Evolutionary conservation across 192 early-diverging fungal genomes (phyloP), one percentile per base, ranked within the genome.

Genomic region (Diversispora epigaea): DNA sequence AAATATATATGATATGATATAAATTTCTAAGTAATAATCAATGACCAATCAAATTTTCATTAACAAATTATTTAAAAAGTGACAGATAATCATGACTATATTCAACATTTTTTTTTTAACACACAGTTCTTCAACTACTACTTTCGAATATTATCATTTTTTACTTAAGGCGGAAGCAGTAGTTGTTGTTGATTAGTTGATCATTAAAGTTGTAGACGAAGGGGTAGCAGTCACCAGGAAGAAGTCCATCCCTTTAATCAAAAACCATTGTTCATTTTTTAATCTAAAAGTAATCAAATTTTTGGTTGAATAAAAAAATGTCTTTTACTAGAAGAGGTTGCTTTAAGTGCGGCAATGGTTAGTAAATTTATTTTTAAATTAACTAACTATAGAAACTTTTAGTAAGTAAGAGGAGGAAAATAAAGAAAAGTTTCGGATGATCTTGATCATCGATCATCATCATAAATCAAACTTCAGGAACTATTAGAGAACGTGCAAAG

Each of bases 321-420:
- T 11, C 80, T 74, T 84, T 78, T 64, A 7, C 77, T 68, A 80
- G 78, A 80, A 84, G 80, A 75, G 79, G 80, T 49, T 87, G 86
- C 69, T 87, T 83, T 75, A 84, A 87, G 68, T 87, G 86, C 79
- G 86, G 86, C 46, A 86, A 85, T 62, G 84, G 86, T 86, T 79
- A 77, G 76, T 45, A 32, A 22, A 2, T 32, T 19, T 17, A 19
- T 44, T 65, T 21, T 22, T 40, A 17, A 44, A 58, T 6, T 47
- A 10, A 6, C 44, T 2, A 6, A 10, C 40, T 45, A 41, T 43
- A 39, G 43, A 46, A 21, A n/a, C 6, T 22, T n/a, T 64, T 32
- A 32, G 2, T 32, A 32, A 1, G 25, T 19, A 47, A 5, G 7
- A 60, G n/a, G 7, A 14, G 6, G 14, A n/a, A 4, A 14, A 50